Percentiles rank a stretch among this genome's conserved stretches.
Evolutionary conservation across 495 filamentous ascomycete species (phyloP).

Genomic region (Hypoxylon trugodes): DNA sequence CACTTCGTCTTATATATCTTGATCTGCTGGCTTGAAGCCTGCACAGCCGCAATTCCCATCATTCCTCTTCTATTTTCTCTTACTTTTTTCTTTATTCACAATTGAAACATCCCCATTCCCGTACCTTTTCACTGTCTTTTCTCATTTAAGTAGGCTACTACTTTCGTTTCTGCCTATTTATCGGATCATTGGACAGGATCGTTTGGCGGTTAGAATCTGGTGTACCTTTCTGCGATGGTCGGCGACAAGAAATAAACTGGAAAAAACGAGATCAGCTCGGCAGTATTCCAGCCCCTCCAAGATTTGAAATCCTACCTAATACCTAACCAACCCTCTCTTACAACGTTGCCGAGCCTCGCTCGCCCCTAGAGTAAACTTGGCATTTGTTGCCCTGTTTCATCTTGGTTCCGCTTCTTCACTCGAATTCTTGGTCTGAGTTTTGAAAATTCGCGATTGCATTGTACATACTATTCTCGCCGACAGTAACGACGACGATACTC

Average conservation of each 20-base stretch:
- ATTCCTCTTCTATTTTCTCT: background rate
- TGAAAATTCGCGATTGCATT: no score
- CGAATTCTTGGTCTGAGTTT: slow-evolving; percentile 9
- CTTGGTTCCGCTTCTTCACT: slow-evolving; percentile 24
- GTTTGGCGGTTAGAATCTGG: slow-evolving; percentile 4
- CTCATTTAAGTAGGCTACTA: background rate
- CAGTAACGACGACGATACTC: slow-evolving; percentile 7
- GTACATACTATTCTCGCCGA: slow-evolving; percentile 1
- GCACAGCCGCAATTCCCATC: slow-evolving; percentile 26
- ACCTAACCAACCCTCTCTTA: slow-evolving; percentile 27
- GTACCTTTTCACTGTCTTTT: slow-evolving; percentile 2
- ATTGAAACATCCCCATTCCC: slow-evolving; percentile 25
- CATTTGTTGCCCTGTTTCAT: slow-evolving; percentile 27
- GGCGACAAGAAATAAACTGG: background rate
- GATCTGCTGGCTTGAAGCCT: slow-evolving; percentile 4
- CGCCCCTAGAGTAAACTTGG: slow-evolving; percentile 12
- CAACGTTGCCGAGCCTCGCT: slow-evolving; percentile 13
- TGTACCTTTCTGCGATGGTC: background rate
- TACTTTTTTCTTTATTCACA: background rate
- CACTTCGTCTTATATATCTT: slow-evolving; percentile 4
- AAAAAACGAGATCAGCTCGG: slow-evolving; percentile 9
- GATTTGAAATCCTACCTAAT: slow-evolving; percentile 24
- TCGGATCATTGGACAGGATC: slow-evolving; percentile 20
- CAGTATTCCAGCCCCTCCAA: slow-evolving; percentile 15
- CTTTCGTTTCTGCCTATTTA: slow-evolving; percentile 8